Evolutionary conservation across 805 yeast species (phyloP).

Genomic region (Metschnikowia arizonensis): DNA sequence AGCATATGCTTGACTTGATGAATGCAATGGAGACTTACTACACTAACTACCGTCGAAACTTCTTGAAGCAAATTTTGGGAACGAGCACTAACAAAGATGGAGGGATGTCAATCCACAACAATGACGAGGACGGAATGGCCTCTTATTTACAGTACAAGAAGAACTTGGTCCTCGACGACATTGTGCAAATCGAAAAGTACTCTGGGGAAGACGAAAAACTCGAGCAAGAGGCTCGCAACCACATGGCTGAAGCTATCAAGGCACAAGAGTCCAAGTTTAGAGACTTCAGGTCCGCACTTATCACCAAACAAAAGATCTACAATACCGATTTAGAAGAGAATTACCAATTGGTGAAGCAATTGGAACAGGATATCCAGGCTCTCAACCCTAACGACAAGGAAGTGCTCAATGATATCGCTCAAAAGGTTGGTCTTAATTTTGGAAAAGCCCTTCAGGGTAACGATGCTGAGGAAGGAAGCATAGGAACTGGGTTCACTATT

Average conservation of each 20-base stretch:
- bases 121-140: slow-evolving; percentile 19
- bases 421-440: slow-evolving; percentile 11
- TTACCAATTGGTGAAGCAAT: slow-evolving; percentile 31
- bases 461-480: slow-evolving; percentile 14
- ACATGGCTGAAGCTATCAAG: slow-evolving; percentile 32
- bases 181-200: slow-evolving; percentile 14
- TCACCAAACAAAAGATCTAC: slow-evolving; percentile 50
- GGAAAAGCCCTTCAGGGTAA: slow-evolving; percentile 7
- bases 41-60: slow-evolving; percentile 60
- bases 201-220: slow-evolving; percentile 26
- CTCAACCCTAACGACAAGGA: slow-evolving; percentile 15
- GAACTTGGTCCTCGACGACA: slow-evolving; percentile 14
- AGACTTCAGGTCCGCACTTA: slow-evolving; percentile 57
- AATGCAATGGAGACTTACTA: slow-evolving; percentile 73
- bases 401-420: slow-evolving; percentile 13
- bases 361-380: slow-evolving; percentile 28
- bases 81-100: slow-evolving; percentile 11
- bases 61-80: slow-evolving; percentile 48
- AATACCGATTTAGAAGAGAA: slow-evolving; percentile 50
- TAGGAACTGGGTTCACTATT: slow-evolving; percentile 15
- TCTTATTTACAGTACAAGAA: slow-evolving; percentile 17
- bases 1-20: slow-evolving; percentile 74
- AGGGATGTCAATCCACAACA: not conserved
- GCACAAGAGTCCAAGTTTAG: slow-evolving; percentile 55
- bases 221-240: slow-evolving; percentile 20